phyloP scores from a whole-genome alignment of 2,329 filamentous ascomycete species.

The Pseudogymnoascus sp. region DNA sequence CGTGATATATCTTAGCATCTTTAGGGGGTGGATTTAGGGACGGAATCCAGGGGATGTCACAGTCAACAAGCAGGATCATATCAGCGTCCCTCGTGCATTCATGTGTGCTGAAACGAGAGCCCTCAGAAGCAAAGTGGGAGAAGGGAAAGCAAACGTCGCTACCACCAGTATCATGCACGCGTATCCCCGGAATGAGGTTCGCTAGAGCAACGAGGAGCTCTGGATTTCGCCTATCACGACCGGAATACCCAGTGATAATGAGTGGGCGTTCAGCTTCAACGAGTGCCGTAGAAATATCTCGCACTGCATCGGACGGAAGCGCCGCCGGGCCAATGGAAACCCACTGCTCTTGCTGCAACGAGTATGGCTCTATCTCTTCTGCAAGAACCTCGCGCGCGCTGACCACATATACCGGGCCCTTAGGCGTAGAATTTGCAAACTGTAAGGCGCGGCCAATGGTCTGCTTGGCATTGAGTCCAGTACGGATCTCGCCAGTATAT shows the following conservation, averaged over 20 bases:
- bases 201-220: slow-evolving; percentile 38
- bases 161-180: slow-evolving; percentile 44
- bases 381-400: slow-evolving; percentile 79
- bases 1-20: slow-evolving; percentile 51
- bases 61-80: slow-evolving; percentile 57
- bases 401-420: slow-evolving; percentile 71
- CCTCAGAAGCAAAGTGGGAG: slow-evolving; percentile 33
- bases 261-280: slow-evolving; percentile 39
- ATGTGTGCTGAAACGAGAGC: slow-evolving; percentile 50
- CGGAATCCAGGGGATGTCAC: slow-evolving; percentile 63
- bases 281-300: slow-evolving; percentile 35
- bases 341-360: slow-evolving; percentile 63
- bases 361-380: slow-evolving; percentile 68
- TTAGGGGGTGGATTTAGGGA: slow-evolving; percentile 51
- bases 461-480: slow-evolving; percentile 79
- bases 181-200: slow-evolving; percentile 38
- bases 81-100: slow-evolving; percentile 48
- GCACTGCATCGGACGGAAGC: slow-evolving; percentile 33
- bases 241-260: slow-evolving; percentile 42
- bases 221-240: slow-evolving; percentile 30
- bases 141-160: slow-evolving; percentile 39
- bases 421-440: slow-evolving; percentile 68
- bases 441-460: slow-evolving; percentile 78
- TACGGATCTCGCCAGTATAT: slow-evolving; percentile 75
- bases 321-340: neutral